A percentile compares a stretch with the other conserved stretches of the same genome.
phyloP scores from a whole-genome alignment of 768 basidiomycete species.

The Calocybe cyanea region DNA sequence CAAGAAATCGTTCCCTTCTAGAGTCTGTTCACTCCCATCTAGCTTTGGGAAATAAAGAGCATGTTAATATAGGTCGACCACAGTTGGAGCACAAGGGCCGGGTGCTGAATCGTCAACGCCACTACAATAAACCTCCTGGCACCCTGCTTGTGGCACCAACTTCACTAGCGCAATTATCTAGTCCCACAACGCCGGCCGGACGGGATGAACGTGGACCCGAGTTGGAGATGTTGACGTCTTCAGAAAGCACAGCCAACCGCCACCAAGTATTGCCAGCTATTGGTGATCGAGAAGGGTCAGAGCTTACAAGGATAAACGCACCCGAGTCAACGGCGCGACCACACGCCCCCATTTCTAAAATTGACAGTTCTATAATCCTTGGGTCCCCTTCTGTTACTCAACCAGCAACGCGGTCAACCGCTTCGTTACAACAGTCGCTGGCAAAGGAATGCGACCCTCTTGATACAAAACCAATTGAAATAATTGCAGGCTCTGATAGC shows the following conservation, averaged over 20 bases:
- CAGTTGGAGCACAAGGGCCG: not conserved
- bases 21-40: constrained; percentile 50
- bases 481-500: too few species aligned
- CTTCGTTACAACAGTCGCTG: too few species aligned
- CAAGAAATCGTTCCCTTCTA: constrained; percentile 34
- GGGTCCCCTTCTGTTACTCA: not conserved
- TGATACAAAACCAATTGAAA: too few species aligned
- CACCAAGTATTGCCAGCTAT: constrained; percentile 3
- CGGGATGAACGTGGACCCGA: not conserved
- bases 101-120: constrained; percentile 1
- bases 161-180: constrained; percentile 25
- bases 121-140: constrained; percentile 4
- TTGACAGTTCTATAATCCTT: not conserved
- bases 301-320: constrained; percentile 9
- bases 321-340: constrained; percentile 27
- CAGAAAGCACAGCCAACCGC: not conserved
- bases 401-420: too few species aligned
- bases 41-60: constrained; percentile 3
- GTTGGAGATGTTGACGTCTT: constrained; percentile 1
- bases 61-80: not conserved
- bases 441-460: too few species aligned
- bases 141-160: constrained; percentile 8
- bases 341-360: constrained; percentile 19
- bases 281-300: not conserved
- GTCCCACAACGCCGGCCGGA: constrained; percentile 4